Evolutionary conservation across 1,139 yeast species (phyloP), one percentile per base, ranked within the genome.

Genomic region (Pichia sp.): DNA sequence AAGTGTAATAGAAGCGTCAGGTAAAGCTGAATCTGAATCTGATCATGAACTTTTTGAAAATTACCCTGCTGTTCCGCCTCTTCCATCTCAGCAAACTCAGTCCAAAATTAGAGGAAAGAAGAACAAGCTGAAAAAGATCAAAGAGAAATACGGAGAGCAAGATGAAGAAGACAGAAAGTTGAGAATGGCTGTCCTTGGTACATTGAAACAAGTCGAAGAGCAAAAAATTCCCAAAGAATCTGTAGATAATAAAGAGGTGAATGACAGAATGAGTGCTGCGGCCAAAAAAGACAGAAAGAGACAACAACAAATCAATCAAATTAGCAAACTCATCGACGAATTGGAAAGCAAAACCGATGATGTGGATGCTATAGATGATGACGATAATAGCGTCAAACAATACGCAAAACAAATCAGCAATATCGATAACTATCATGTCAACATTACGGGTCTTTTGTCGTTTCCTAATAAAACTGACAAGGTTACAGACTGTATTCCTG

Each of bases 111-210:
- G 97, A 65, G 97, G 97, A 49, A 90, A 87, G 70, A 88, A 85
- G 67, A 84, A 87, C 27, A 91, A 91, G 66, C 67, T 87, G 69
- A 90, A 89, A 74, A 92, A 89, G 68, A 87, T 88, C 55, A 86
- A 87, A 33, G 76, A 81, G 53, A 92, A 91, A 66, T 93, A 93
- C 66, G 91, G 85, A 1, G 91, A 86, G 58, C 98, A 92, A 69
- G 98, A 92, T 66, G 97, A 90, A 55, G 95, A 89, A 55, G 98
- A 93, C 64, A 79, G 91, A 55, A 67, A 72, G 51, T 64, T 85
- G 58, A 78, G 93, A 58, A 82, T 92, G 87, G 83, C 87, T 57
- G 87, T 86, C 1, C 73, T 93, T 51, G 99, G 98, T 3, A 87
- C 96, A 0, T 75, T 86, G 64, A 87, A 87, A 61, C 90, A 87